A percentile compares a stretch with the other conserved stretches of the same genome.
phyloP scores from a whole-genome alignment of 1,284 basidiomycete genomes.

The Athelia psychrophila region DNA sequence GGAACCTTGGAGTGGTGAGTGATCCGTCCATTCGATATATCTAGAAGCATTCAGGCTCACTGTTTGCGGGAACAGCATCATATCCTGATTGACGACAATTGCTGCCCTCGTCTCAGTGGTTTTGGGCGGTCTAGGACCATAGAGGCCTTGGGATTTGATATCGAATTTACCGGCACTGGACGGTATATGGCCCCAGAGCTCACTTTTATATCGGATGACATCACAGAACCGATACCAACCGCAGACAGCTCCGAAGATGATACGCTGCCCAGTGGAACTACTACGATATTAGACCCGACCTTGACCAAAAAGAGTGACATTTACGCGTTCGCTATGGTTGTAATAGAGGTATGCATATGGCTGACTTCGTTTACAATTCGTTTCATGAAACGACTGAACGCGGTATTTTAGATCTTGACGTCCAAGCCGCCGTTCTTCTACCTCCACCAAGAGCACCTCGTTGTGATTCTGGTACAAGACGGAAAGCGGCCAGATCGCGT shows the following conservation, averaged over 20 bases:
- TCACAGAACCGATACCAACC: neutral
- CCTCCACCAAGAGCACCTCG: neutral
- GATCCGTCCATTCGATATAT: neutral
- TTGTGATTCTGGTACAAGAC: neutral
- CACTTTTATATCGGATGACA: constrained; percentile 8
- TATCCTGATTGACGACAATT: constrained; percentile 17
- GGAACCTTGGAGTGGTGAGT: constrained; percentile 20
- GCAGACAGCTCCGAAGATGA: neutral
- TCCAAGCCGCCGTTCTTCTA: neutral
- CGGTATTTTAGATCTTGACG: neutral
- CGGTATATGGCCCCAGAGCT: constrained; percentile 22
- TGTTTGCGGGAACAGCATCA: constrained; percentile 19
- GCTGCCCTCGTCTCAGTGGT: constrained; percentile 18
- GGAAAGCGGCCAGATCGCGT: neutral
- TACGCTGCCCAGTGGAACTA: neutral
- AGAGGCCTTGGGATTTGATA: constrained; percentile 16
- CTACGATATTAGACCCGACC: neutral
- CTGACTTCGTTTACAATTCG: neutral
- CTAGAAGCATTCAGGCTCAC: neutral
- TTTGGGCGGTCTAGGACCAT: constrained; percentile 22
- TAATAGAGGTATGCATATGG: neutral
- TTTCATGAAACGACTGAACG: no score
- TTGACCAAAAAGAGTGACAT: neutral
- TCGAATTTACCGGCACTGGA: constrained; percentile 10
- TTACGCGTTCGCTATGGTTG: neutral